phyloP scores from a whole-genome alignment of 192 early-diverging fungal genomes.

The Paraglomus brasilianum region DNA sequence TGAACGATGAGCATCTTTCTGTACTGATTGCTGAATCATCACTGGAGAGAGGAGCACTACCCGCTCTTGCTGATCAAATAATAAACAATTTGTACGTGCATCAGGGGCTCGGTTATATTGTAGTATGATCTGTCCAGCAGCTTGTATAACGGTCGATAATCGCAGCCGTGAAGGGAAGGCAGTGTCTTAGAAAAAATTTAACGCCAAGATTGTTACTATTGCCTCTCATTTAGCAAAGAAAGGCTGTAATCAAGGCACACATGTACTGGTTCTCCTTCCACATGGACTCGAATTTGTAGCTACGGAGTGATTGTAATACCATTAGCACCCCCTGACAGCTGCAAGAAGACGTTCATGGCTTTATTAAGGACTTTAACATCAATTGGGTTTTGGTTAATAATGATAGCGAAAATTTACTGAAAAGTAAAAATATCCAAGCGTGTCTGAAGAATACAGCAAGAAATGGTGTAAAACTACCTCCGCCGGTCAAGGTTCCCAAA shows the following conservation, averaged over 20 bases:
- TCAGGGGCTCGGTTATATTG: constrained; percentile 66
- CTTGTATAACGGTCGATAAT: constrained; percentile 58
- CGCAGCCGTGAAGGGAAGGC: constrained; percentile 60
- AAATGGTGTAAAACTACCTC: constrained; percentile 53
- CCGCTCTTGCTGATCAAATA: constrained; percentile 56
- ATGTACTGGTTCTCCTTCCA: constrained; percentile 63
- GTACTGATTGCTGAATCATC: constrained; percentile 68
- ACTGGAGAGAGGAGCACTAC: constrained; percentile 46
- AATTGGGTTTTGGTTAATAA: constrained; percentile 61
- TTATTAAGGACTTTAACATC: constrained; percentile 66
- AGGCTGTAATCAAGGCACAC: constrained; percentile 53
- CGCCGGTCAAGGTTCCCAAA: constrained; percentile 65
- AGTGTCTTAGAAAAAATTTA: constrained; percentile 69
- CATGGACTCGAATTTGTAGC: constrained; percentile 70
- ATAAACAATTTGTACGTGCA: constrained; percentile 50
- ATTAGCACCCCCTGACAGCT: constrained; percentile 64
- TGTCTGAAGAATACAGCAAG: constrained; percentile 53
- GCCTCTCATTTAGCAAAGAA: constrained; percentile 66
- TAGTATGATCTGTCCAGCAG: constrained; percentile 57
- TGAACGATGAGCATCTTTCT: constrained; percentile 73
- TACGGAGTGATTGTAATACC: constrained; percentile 73
- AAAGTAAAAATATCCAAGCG: constrained; percentile 54
- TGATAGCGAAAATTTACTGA: constrained; percentile 65
- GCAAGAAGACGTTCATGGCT: constrained; percentile 68
- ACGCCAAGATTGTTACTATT: constrained; percentile 59